Percentiles rank a stretch among this genome's conserved stretches.
phyloP scores from a whole-genome alignment of 2,329 filamentous ascomycete genomes.

The Colletotrichum sp. region DNA sequence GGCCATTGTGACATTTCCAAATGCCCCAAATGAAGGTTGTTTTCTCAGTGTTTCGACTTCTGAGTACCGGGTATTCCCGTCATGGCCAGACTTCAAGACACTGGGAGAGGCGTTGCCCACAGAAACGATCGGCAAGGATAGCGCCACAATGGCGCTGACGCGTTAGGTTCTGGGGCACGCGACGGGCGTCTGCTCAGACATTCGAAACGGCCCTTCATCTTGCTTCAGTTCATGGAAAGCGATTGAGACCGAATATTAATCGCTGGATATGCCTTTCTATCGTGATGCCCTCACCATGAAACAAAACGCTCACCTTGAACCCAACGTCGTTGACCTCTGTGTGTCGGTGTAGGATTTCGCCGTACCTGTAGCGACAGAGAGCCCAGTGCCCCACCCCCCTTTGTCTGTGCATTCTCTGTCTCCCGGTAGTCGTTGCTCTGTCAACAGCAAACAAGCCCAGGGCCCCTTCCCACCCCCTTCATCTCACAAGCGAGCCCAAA shows the following conservation, averaged over 20 bases:
- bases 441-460: slow-evolving; percentile 20
- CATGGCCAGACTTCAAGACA: background rate
- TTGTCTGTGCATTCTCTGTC: slow-evolving; percentile 12
- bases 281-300: background rate
- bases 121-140: background rate
- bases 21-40: background rate
- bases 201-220: background rate
- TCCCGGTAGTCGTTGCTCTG: slow-evolving; percentile 15
- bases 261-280: too few relatives aligned
- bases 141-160: background rate
- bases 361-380: slow-evolving; percentile 6
- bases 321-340: background rate
- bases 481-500: slow-evolving; percentile 22
- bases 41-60: background rate
- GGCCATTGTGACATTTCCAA: background rate
- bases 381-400: slow-evolving; percentile 7
- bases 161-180: background rate
- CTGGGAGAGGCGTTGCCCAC: background rate
- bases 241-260: background rate
- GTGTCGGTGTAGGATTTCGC: slow-evolving; percentile 10
- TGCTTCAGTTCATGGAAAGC: background rate
- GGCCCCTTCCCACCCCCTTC: slow-evolving; percentile 18
- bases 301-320: background rate
- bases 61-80: background rate
- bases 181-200: background rate